Conservation (phyloP, 805 yeast genomes). For the Pachysolen tannophilus region DNA sequence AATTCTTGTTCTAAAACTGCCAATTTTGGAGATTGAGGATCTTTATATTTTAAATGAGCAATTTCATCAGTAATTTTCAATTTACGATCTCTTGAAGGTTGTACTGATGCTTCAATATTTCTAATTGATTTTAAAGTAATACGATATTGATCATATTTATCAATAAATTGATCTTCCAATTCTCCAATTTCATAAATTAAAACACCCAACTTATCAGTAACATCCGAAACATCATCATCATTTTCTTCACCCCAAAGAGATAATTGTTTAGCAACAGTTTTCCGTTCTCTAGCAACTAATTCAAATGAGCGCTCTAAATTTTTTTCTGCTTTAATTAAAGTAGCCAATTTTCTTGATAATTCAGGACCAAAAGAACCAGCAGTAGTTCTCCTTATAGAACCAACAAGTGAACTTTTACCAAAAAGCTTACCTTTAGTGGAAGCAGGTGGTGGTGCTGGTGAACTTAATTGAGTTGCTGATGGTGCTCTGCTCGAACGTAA, state of each 20-base stretch:
- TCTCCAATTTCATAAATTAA: conserved; percentile 78
- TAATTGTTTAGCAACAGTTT: conserved; percentile 75
- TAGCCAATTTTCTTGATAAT: conserved; percentile 64
- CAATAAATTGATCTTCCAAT: conserved; percentile 80
- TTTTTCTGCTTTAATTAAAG: conserved; percentile 73
- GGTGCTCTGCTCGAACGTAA: conserved; percentile 94
- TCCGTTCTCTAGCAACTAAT: conserved; percentile 67
- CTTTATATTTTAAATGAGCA: conserved; percentile 77
- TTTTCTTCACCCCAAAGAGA: conserved; percentile 83
- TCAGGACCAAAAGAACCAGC: conserved; percentile 83
- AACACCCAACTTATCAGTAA: conserved; percentile 83
- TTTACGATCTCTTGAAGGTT: conserved; percentile 83
- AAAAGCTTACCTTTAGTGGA: conserved; percentile 83
- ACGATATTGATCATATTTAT: conserved; percentile 80
- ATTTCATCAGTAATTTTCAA: conserved; percentile 79
- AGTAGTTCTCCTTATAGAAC: conserved; percentile 57
- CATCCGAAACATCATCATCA: conserved; percentile 79
- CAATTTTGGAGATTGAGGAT: conserved; percentile 78
- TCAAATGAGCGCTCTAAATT: conserved; percentile 75
- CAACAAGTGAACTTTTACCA: conserved; percentile 66
- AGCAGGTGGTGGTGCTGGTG: conserved; percentile 94
- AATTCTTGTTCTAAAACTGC: conserved; percentile 79
- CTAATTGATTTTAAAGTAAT: conserved; percentile 73
- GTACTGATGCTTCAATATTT: conserved; percentile 82
- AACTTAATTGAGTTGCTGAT: conserved; percentile 89